Conservation (phyloP, 345 rosid genomes). For the Camelina laxa region DNA sequence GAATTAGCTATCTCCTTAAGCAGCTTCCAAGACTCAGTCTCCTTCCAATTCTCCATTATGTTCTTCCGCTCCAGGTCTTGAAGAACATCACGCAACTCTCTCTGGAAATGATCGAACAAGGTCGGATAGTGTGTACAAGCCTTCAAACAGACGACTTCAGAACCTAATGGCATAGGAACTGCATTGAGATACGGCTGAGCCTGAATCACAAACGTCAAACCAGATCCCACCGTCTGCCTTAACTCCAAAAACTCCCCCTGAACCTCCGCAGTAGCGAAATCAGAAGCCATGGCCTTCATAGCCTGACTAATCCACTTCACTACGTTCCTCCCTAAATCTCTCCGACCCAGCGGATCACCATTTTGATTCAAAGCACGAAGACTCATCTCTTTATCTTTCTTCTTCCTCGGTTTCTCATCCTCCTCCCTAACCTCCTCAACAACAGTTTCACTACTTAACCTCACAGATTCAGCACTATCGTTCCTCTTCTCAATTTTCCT, state of each 20-base stretch:
- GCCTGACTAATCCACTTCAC: conserved; percentile 83
- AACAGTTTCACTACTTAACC: conserved; percentile 26
- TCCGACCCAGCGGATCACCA: conserved; percentile 85
- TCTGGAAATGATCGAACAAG: conserved; percentile 90
- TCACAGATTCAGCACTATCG: conserved; percentile 3
- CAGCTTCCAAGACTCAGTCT: conserved; percentile 81
- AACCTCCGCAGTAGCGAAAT: conserved; percentile 75
- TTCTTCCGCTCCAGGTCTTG: conserved; percentile 62
- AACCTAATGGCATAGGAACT: conserved; percentile 81
- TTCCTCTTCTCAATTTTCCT: conserved; percentile 25
- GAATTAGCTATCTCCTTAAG: conserved; percentile 93
- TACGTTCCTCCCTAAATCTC: conserved; percentile 76
- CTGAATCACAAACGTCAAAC: conserved; percentile 85
- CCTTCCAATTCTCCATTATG: conserved; percentile 64
- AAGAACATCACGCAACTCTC: conserved; percentile 84
- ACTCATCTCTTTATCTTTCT: conserved; percentile 39
- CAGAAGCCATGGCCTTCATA: conserved; percentile 83
- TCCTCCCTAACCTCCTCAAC: conserved; percentile 29
- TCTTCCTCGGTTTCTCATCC: conserved; percentile 14
- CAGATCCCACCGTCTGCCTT: conserved; percentile 77
- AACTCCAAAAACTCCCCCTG: conserved; percentile 81
- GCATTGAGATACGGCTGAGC: conserved; percentile 88
- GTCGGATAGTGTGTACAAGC: conserved; percentile 91
- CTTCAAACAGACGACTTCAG: conserved; percentile 83
- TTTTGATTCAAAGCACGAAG: conserved; percentile 59